Conservation (phyloP, 2,329 filamentous ascomycete species). For the Cercospora citrullina region DNA sequence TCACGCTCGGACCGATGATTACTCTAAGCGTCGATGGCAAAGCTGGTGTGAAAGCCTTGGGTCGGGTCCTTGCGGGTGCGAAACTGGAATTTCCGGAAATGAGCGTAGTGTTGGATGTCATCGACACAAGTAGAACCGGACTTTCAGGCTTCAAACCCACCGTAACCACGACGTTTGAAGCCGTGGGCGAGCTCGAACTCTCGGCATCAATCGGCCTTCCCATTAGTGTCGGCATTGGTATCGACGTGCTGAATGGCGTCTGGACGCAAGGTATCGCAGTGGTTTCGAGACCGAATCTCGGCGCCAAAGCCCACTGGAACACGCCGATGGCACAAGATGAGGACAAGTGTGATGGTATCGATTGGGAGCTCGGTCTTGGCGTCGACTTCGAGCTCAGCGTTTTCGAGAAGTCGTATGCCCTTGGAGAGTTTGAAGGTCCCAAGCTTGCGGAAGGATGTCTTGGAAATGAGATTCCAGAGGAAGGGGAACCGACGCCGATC, state of each 20-base stretch:
- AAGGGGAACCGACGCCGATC: background rate
- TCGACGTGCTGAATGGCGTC: background rate
- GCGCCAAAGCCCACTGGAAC: background rate
- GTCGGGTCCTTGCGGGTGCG: background rate
- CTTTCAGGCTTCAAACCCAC: background rate
- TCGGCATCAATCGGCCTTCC: background rate
- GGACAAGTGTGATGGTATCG: background rate
- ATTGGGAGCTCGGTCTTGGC: background rate
- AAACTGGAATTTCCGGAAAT: constrained; percentile 3
- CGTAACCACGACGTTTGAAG: background rate
- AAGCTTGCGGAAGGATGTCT: constrained; percentile 2
- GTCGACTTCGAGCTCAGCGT: background rate
- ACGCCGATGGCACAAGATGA: background rate
- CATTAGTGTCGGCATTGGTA: background rate
- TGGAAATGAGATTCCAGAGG: background rate
- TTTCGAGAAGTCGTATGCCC: background rate
- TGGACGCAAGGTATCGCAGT: background rate
- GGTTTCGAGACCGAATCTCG: background rate
- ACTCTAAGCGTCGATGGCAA: background rate
- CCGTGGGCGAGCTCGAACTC: background rate
- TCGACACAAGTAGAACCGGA: background rate
- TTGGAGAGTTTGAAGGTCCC: background rate
- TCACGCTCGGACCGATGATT: background rate
- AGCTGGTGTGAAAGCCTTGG: background rate
- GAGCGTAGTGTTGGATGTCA: background rate